Percentiles rank a stretch among this genome's conserved stretches.
These are phyloP conservation scores for Hawksworthiomyces lignivorus DNA, from an alignment of 2,329 filamentous ascomycete genomes.

Conservation along the genomic window DNA sequence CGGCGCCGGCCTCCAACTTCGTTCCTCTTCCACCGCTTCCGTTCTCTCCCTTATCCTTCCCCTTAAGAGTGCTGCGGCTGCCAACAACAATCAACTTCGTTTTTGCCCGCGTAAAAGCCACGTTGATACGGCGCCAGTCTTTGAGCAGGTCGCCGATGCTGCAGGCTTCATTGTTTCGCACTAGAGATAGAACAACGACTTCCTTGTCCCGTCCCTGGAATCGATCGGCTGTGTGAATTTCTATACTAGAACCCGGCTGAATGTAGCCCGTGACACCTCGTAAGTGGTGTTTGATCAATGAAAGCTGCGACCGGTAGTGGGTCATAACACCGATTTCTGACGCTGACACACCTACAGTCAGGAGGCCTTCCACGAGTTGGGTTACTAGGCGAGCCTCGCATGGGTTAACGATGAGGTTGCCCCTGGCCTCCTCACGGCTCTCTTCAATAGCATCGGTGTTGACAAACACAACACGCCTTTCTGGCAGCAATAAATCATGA, in stretches of 20 bases:
- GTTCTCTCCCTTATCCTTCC: slow-evolving; percentile 3
- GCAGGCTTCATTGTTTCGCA: slow-evolving; percentile 74
- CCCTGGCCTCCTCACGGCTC: slow-evolving; percentile 65
- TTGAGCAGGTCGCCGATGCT: slow-evolving; percentile 85
- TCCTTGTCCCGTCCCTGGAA: slow-evolving; percentile 97
- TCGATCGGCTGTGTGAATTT: slow-evolving; percentile 95
- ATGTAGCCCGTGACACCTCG: slow-evolving; percentile 28
- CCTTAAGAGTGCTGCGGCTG: slow-evolving; percentile 62
- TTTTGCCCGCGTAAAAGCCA: slow-evolving; percentile 87
- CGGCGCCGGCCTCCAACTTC: slow-evolving; percentile 27
- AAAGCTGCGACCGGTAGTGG: slow-evolving; percentile 88
- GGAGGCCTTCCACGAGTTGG: slow-evolving; percentile 72
- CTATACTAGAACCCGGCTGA: slow-evolving; percentile 45
- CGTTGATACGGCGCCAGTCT: slow-evolving; percentile 91
- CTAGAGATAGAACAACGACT: slow-evolving; percentile 77
- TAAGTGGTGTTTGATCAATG: slow-evolving; percentile 68
- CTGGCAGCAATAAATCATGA: slow-evolving; percentile 59
- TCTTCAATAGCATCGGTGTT: slow-evolving; percentile 74
- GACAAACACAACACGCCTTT: slow-evolving; percentile 72
- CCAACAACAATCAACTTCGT: slow-evolving; percentile 87
- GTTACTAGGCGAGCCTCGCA: slow-evolving; percentile 71
- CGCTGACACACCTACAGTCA: slow-evolving; percentile 66
- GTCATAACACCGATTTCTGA: slow-evolving; percentile 89
- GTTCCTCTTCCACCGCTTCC: no score
- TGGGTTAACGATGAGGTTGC: slow-evolving; percentile 81